Conservation (phyloP, 768 basidiomycete genomes). For the Trametes maxima region DNA sequence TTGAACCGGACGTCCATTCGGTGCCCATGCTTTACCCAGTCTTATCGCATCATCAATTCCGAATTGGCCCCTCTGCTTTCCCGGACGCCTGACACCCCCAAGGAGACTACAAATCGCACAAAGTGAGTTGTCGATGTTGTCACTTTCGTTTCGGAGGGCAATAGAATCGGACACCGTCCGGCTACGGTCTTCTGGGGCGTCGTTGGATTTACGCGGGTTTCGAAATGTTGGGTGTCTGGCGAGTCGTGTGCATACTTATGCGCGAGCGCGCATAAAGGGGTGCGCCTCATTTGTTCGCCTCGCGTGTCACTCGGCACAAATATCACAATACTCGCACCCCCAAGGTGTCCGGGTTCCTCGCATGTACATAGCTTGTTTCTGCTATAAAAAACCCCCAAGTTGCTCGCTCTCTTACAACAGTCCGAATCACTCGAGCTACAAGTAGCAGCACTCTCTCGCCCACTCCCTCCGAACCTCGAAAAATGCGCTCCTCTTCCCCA, state of each 20-base stretch:
- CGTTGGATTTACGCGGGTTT: background rate
- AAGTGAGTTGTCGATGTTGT: too few species aligned
- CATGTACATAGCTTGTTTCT: slow-evolving; percentile 18
- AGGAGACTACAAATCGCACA: too few species aligned
- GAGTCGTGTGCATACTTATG: too few species aligned
- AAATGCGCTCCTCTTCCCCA: slow-evolving; percentile 25
- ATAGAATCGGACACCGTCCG: too few species aligned
- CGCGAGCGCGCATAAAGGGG: background rate
- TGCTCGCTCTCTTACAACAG: background rate
- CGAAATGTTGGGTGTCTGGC: too few species aligned
- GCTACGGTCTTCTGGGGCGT: background rate
- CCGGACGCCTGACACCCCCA: too few species aligned
- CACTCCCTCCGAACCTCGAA: background rate
- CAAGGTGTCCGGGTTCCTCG: slow-evolving; percentile 25
- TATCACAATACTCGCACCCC: background rate
- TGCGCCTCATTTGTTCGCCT: background rate
- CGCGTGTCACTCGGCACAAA: background rate
- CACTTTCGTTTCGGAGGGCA: too few species aligned
- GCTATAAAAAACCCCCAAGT: slow-evolving; percentile 19
- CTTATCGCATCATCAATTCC: slow-evolving; percentile 5
- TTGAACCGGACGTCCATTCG: background rate
- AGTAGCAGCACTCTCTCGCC: background rate
- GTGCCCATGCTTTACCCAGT: background rate
- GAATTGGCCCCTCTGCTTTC: background rate
- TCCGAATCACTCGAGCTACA: background rate